Conservation (phyloP, 371 early-diverging fungal genomes). For the Chytridium lagenaria region DNA sequence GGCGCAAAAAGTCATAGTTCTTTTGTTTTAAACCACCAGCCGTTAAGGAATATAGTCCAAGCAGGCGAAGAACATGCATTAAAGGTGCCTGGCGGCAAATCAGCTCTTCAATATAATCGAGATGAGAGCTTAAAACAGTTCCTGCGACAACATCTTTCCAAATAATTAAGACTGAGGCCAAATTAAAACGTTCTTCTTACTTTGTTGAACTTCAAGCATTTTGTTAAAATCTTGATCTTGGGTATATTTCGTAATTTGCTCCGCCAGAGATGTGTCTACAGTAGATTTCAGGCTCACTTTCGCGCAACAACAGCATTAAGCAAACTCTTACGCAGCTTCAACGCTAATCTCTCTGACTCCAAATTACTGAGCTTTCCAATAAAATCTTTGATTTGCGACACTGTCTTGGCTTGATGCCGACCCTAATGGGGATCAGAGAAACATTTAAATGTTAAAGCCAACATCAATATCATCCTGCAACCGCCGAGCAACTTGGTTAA, state of each 20-base stretch:
- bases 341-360: slow-evolving; percentile 82
- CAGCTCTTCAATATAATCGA: slow-evolving; percentile 84
- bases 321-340: slow-evolving; percentile 76
- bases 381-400: slow-evolving; percentile 88
- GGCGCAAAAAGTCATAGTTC: slow-evolving; percentile 76
- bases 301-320: too few species aligned
- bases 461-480: slow-evolving; percentile 87
- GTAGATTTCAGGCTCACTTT: neutral
- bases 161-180: neutral
- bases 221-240: slow-evolving; percentile 79
- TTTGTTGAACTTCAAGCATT: slow-evolving; percentile 88
- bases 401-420: slow-evolving; percentile 86
- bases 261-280: slow-evolving; percentile 82
- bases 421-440: slow-evolving; percentile 46
- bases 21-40: slow-evolving; percentile 83
- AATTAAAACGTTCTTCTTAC: slow-evolving; percentile 56
- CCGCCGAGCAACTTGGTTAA: slow-evolving; percentile 82
- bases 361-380: slow-evolving; percentile 81
- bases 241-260: slow-evolving; percentile 79
- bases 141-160: slow-evolving; percentile 85
- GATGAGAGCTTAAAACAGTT: slow-evolving; percentile 59
- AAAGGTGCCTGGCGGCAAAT: slow-evolving; percentile 76
- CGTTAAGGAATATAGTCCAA: slow-evolving; percentile 83
- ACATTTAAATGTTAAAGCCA: neutral
- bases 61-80: slow-evolving; percentile 76